Evolutionary conservation across 176 grass and related monocot species (phyloP), one percentile per base, ranked within the genome.

Genomic region (Cocos nucifera): DNA sequence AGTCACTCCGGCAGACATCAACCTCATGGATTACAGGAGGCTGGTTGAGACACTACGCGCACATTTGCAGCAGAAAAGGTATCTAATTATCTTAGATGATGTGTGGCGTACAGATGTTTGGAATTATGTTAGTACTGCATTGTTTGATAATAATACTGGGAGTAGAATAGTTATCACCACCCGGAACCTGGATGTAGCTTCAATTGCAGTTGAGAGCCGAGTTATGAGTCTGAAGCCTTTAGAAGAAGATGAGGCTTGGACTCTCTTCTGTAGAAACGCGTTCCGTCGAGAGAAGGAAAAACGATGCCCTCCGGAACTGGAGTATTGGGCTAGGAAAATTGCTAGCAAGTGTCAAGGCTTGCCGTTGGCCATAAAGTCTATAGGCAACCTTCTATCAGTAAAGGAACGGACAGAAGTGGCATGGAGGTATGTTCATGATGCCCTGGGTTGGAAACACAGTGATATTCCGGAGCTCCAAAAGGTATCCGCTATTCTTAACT

Each of bases 51-150:
- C 58, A 54, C 35, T 53, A 5, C 44, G 21, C 1, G n/a, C 22
- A 8, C 53, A 4, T 21, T 69, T 88, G 48, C 4, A 56, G 48
- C 15, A n/a, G 3, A 78, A 16, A 24, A 93, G 71, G 67, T 93
- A 74, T 27, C 59, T 93, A 22, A 84, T 93, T 26, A 73, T 93
- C 9, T 55, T 93, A 19, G 83, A 87, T 63, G 89, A 93, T 79
- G 77, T 93, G 0, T 93, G 89, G 89, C 53, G 84, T 17, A 65
- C 79, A 69, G 27, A 75, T 4, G 74, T 50, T 24, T 93, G 80
- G 56, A 60, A 52, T 12, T 50, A 93, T 20, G 76, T 88, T 15
- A 23, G 1, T 49, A 66, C 78, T 50, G 80, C 62, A 58, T 57
- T 87, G 2, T 22, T 73, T 26, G 77, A 84, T 70, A 73, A 75